Base-by-base conservation (phyloP, 371 early-diverging fungal genomes). In the Mortierella sp. region DNA sequence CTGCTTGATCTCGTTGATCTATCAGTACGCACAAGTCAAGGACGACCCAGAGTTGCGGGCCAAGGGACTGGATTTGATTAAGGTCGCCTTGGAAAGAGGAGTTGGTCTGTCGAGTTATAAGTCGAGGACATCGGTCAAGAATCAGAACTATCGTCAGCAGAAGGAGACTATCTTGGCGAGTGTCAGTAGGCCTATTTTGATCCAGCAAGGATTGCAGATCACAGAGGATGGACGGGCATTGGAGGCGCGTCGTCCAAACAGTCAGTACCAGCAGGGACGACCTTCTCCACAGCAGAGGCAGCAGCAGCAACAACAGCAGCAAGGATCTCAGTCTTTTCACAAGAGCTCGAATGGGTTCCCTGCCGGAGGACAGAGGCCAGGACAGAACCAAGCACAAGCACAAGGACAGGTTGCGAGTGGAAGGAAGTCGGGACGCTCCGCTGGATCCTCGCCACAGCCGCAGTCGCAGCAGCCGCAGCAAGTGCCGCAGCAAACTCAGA, bases 1-100 rank as follows among this genome's bases (percentile, higher is more conserved):
- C 26, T 84, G 84, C 38, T 70, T 88, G 42, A 74, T 84, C 52
- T 79, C 79, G 3, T 79, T 88, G 34, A 88, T 88, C 57, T 88
- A 81, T 31, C 71, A 75, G 34, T 88, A 88, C 47, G 80, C 72
- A 2, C 76, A 79, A 24, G 34, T 52, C 45, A 68, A 47, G 52
- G 54, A 73, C 44, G 48, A 77, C 24, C 58, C 34, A 0, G 79
- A 77, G n/a, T 5, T 79, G 9, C 73, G 50, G 73, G n/a, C 31
- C 19, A 63, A 84, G 44, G 88, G 88, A 26, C n/a, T 79, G 16
- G 84, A 88, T 52, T 50, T 88, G 71, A 65, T 88, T 70, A 65
- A 72, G 57, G 55, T 88, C 7, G 88, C 88, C 2, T 75, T 88
- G 11, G 75, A 81, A 19, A 78, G 88, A 11, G 84, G 84, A 7